A percentile compares a stretch with the other conserved stretches of the same genome.
phyloP scores from a whole-genome alignment of 805 yeast genomes.

The Starmerella vitae region DNA sequence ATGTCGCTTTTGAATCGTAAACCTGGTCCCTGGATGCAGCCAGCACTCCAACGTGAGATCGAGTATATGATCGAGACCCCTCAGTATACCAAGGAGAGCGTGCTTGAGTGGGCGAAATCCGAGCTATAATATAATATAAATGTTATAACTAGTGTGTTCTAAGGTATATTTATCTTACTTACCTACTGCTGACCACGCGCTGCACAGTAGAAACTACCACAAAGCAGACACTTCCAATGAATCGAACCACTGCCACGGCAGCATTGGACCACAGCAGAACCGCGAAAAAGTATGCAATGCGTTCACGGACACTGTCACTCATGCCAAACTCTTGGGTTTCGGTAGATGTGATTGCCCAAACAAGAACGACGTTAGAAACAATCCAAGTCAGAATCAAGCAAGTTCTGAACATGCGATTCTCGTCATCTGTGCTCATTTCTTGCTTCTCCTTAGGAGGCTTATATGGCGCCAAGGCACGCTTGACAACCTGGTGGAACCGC shows the following conservation, averaged over 20 bases:
- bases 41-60: conserved; percentile 41
- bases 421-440: conserved; percentile 26
- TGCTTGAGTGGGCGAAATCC: conserved; percentile 31
- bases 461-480: conserved; percentile 41
- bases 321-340: conserved; percentile 27
- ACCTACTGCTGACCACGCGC: conserved; percentile 15
- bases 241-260: conserved; percentile 43
- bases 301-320: conserved; percentile 29
- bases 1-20: conserved; percentile 37
- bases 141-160: too few relatives aligned
- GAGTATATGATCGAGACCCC: conserved; percentile 76
- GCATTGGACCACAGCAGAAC: conserved; percentile 52
- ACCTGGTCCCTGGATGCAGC: conserved; percentile 81
- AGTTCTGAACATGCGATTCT: conserved; percentile 31
- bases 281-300: conserved; percentile 31
- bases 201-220: conserved; percentile 24
- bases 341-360: conserved; percentile 29
- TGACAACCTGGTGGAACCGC: conserved; percentile 35
- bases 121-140: conserved; percentile 4
- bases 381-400: conserved; percentile 31
- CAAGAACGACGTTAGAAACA: conserved; percentile 28
- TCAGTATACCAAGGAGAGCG: conserved; percentile 37
- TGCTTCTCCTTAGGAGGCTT: conserved; percentile 27
- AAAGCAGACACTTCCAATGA: conserved; percentile 41
- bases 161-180: too few relatives aligned